Evolutionary conservation across 2,329 filamentous ascomycete species (phyloP).

Genomic region (Colletotrichum melonis): DNA sequence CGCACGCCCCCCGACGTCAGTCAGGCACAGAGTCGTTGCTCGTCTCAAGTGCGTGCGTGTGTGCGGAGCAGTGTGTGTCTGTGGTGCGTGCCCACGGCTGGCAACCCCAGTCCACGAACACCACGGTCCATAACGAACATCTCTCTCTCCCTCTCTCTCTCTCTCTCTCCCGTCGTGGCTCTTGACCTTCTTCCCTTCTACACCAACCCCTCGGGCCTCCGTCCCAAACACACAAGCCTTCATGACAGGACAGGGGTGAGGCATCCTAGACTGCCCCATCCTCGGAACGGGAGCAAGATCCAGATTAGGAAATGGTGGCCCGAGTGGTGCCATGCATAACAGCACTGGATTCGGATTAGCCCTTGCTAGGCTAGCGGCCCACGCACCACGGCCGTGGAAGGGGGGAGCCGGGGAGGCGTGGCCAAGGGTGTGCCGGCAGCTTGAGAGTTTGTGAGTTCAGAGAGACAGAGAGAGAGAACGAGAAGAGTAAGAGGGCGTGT

Average conservation of each 20-base stretch:
- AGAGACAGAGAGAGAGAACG: conserved; percentile 36
- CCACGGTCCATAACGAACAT: conserved; percentile 39
- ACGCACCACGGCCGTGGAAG: conserved; percentile 34
- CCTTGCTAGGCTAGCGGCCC: conserved; percentile 14
- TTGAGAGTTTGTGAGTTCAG: not conserved
- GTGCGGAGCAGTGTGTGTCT: conserved; percentile 35
- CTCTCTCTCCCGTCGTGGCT: not conserved
- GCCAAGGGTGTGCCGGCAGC: conserved; percentile 18
- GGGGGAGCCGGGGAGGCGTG: conserved; percentile 13
- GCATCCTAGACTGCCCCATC: conserved; percentile 38
- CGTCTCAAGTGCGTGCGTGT: conserved; percentile 54
- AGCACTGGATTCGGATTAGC: conserved; percentile 35
- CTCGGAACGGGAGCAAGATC: conserved; percentile 42
- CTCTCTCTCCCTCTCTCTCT: too few species aligned
- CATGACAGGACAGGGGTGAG: conserved; percentile 41
- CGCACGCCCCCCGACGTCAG: conserved; percentile 36
- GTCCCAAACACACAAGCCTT: conserved; percentile 44
- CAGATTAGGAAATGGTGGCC: conserved; percentile 42
- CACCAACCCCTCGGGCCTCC: conserved; percentile 31
- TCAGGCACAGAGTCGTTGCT: conserved; percentile 51
- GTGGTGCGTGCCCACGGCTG: conserved; percentile 44
- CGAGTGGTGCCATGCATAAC: conserved; percentile 37
- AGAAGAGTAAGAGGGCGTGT: conserved; percentile 36
- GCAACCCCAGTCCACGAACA: conserved; percentile 48
- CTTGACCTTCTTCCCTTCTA: not conserved